These are phyloP conservation scores for Fusarium sp. DNA, from an alignment of 2,329 filamentous ascomycete species.

Conservation along the genomic window DNA sequence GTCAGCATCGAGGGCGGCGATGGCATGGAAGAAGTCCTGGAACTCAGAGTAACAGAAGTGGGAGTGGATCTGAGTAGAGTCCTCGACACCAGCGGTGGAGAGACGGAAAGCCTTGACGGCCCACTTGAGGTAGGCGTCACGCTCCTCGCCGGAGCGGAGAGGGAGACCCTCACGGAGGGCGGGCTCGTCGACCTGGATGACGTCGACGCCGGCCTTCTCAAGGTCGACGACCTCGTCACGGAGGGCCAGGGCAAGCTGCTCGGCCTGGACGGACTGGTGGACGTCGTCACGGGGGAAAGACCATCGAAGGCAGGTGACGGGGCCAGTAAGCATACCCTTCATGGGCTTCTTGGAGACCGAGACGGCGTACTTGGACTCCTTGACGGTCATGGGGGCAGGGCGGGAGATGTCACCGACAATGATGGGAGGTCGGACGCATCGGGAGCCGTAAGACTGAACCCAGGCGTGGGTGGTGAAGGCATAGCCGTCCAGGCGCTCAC, in stretches of 20 bases:
- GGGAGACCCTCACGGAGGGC: conserved; percentile 99
- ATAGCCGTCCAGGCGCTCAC: conserved; percentile 96
- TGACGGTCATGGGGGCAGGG: conserved; percentile 97
- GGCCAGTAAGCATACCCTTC: conserved; percentile 99
- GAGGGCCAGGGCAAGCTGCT: conserved; percentile 98
- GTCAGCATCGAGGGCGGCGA: conserved; percentile 96
- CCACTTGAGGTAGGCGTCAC: conserved; percentile 97
- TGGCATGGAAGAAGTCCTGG: conserved; percentile 99
- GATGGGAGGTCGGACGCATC: conserved; percentile 98
- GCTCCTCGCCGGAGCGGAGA: conserved; percentile 93
- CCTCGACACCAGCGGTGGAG: conserved; percentile 91
- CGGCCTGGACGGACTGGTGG: conserved; percentile 98
- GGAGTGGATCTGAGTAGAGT: conserved; percentile 99
- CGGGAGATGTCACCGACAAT: conserved; percentile 99
- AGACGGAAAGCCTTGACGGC: conserved; percentile 99
- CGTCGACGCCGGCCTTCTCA: conserved; percentile 94
- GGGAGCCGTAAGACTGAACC: conserved; percentile 98
- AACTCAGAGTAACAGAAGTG: conserved; percentile 99
- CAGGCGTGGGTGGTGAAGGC: conserved; percentile 99
- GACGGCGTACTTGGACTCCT: conserved; percentile 99
- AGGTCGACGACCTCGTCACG: conserved; percentile 99
- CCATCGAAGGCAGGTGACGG: conserved; percentile 99
- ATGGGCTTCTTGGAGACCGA: conserved; percentile 98
- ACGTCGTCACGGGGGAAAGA: conserved; percentile 99
- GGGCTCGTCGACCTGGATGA: conserved; percentile 99